Conservation (phyloP, 2,329 filamentous ascomycete species). For the Trichoderma atroviride region DNA sequence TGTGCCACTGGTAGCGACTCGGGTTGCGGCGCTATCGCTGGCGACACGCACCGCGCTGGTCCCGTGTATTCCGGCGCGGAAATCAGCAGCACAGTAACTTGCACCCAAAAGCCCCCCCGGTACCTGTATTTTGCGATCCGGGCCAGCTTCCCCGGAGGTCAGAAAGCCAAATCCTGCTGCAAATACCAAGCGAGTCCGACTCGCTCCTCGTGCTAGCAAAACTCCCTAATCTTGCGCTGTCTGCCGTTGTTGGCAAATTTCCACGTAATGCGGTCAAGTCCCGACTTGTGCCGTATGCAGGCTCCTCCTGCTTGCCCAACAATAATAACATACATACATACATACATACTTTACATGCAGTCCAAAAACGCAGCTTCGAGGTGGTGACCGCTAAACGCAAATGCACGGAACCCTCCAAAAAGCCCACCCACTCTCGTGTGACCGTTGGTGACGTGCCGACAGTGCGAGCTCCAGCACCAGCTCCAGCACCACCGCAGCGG, state of each 20-base stretch:
- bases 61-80: slow-evolving; percentile 21
- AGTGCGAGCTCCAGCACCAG: neutral
- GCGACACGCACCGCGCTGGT: neutral
- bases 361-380: neutral
- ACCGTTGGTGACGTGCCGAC: slow-evolving; percentile 26
- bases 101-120: neutral
- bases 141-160: neutral
- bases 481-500: slow-evolving; percentile 11
- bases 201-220: neutral
- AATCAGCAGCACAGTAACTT: slow-evolving; percentile 5
- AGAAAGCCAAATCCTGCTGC: neutral
- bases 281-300: no score
- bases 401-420: neutral
- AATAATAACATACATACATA: no score
- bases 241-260: neutral
- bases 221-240: neutral
- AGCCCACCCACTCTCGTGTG: slow-evolving; percentile 2
- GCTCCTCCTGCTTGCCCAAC: neutral
- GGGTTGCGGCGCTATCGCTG: slow-evolving; percentile 20
- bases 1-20: neutral
- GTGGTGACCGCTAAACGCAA: neutral
- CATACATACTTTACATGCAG: no score
- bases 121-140: neutral
- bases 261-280: neutral
- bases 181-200: neutral